Evolutionary conservation across 2,329 filamentous ascomycete genomes (phyloP).

Genomic region (Elsinoe perseae): DNA sequence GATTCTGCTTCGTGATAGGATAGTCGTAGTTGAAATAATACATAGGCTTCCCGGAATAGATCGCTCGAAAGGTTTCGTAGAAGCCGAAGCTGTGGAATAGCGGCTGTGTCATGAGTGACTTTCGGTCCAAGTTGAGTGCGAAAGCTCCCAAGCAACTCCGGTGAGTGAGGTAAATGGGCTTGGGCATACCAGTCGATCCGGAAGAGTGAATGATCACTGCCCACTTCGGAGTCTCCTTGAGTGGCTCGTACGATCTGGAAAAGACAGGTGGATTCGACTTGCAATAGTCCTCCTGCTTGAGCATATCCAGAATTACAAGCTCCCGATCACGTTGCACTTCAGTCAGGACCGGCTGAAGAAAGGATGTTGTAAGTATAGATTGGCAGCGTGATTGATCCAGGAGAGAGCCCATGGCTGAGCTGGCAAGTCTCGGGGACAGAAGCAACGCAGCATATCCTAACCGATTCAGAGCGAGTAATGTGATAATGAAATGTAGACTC

Average conservation of each 20-base stretch:
- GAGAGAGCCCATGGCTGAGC: slow-evolving; percentile 44
- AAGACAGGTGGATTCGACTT: slow-evolving; percentile 17
- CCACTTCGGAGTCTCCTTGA: slow-evolving; percentile 29
- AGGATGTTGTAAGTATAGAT: slow-evolving; percentile 23
- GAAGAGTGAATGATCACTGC: slow-evolving; percentile 44
- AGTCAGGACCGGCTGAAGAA: slow-evolving; percentile 25
- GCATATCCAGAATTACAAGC: slow-evolving; percentile 26
- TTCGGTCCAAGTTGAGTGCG: slow-evolving; percentile 39
- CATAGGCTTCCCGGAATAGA: slow-evolving; percentile 45
- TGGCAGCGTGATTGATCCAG: slow-evolving; percentile 37
- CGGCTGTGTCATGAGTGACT: slow-evolving; percentile 49
- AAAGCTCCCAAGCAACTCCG: slow-evolving; percentile 44
- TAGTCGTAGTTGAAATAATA: slow-evolving; percentile 49
- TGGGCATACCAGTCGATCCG: slow-evolving; percentile 55
- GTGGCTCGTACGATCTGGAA: slow-evolving; percentile 21
- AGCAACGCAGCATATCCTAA: slow-evolving; percentile 50
- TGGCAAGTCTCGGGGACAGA: slow-evolving; percentile 47
- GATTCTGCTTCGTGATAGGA: slow-evolving; percentile 42
- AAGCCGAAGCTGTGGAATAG: slow-evolving; percentile 55
- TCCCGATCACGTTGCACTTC: slow-evolving; percentile 27
- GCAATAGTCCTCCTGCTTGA: slow-evolving; percentile 24
- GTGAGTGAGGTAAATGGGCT: slow-evolving; percentile 55
- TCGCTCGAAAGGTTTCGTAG: slow-evolving; percentile 46
- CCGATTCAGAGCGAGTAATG: slow-evolving; percentile 47
- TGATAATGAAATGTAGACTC: slow-evolving; percentile 49